Evolutionary conservation across 345 rosid genomes (phyloP).

Genomic region (Aurinia saxatilis): DNA sequence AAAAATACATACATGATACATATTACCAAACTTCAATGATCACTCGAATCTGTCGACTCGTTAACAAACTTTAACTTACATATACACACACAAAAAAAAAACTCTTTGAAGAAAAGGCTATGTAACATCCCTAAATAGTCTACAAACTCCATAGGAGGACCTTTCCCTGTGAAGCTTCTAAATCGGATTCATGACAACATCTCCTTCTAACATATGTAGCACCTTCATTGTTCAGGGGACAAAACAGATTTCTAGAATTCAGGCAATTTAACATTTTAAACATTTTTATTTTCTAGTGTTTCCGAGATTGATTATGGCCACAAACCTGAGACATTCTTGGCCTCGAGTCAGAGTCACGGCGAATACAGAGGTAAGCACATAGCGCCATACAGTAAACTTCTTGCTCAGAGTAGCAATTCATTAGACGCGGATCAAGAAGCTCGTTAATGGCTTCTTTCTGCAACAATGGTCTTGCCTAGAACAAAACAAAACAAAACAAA

Average conservation of each 20-base stretch:
- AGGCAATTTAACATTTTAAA: too few relatives aligned
- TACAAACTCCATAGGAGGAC: constrained; percentile 9
- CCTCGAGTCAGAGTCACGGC: constrained; percentile 74
- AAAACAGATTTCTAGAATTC: background rate
- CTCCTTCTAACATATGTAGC: constrained; percentile 79
- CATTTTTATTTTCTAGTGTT: background rate
- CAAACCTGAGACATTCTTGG: constrained; percentile 97
- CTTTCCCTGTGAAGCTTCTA: constrained; percentile 15
- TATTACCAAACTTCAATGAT: background rate
- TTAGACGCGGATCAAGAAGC: constrained; percentile 69
- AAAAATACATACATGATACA: background rate
- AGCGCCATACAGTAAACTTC: constrained; percentile 77
- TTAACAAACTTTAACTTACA: constrained; percentile 6
- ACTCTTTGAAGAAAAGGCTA: constrained; percentile 1
- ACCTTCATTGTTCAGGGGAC: constrained; percentile 40
- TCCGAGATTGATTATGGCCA: background rate
- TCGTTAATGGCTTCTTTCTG: constrained; percentile 59
- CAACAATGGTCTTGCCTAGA: constrained; percentile 87
- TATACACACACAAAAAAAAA: background rate
- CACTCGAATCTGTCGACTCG: constrained; percentile 12
- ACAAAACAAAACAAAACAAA: background rate
- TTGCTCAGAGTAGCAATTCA: constrained; percentile 45
- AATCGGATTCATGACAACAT: constrained; percentile 33
- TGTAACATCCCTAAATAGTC: constrained; percentile 7
- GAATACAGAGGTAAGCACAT: constrained; percentile 83